These are phyloP conservation scores for Biscutella auriculata DNA, from an alignment of 441 rosid species.

Conservation along the genomic window DNA sequence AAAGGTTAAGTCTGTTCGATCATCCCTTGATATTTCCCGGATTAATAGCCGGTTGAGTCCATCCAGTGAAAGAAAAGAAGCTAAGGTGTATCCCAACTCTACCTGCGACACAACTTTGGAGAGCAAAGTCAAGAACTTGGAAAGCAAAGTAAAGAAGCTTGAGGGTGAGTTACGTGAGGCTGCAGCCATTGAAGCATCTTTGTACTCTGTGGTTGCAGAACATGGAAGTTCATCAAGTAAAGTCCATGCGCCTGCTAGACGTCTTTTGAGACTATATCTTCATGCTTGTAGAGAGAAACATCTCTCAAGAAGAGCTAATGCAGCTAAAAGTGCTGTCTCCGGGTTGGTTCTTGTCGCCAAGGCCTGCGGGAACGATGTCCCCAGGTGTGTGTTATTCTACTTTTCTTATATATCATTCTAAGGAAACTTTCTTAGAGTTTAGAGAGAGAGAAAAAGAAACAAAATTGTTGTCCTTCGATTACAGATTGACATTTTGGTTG, in stretches of 20 bases:
- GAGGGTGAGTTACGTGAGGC: slow-evolving; percentile 91
- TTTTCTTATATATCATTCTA: not conserved
- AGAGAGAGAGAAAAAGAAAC: too few relatives aligned
- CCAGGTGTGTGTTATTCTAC: slow-evolving; percentile 45
- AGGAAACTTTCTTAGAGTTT: not conserved
- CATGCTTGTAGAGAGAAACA: slow-evolving; percentile 51
- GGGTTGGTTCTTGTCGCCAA: slow-evolving; percentile 75
- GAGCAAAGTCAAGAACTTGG: slow-evolving; percentile 58
- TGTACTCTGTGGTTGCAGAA: slow-evolving; percentile 78
- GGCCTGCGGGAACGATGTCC: slow-evolving; percentile 94
- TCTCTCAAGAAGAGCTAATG: slow-evolving; percentile 52
- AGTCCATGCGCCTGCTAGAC: slow-evolving; percentile 95
- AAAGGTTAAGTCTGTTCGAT: slow-evolving; percentile 67
- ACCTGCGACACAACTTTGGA: slow-evolving; percentile 30
- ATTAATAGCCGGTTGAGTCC: slow-evolving; percentile 28
- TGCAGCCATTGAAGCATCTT: slow-evolving; percentile 83
- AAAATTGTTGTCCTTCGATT: not conserved
- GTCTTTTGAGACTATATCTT: slow-evolving; percentile 82
- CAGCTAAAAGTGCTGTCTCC: slow-evolving; percentile 75
- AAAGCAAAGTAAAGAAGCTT: slow-evolving; percentile 57
- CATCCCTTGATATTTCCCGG: slow-evolving; percentile 41
- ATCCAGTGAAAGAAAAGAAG: slow-evolving; percentile 32
- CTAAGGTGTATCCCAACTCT: slow-evolving; percentile 41
- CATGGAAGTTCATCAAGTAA: slow-evolving; percentile 85
- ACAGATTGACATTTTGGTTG: slow-evolving; percentile 91